These are phyloP conservation scores for Acorus calamus DNA, from an alignment of 106 monocot species.

Conservation along the genomic window DNA sequence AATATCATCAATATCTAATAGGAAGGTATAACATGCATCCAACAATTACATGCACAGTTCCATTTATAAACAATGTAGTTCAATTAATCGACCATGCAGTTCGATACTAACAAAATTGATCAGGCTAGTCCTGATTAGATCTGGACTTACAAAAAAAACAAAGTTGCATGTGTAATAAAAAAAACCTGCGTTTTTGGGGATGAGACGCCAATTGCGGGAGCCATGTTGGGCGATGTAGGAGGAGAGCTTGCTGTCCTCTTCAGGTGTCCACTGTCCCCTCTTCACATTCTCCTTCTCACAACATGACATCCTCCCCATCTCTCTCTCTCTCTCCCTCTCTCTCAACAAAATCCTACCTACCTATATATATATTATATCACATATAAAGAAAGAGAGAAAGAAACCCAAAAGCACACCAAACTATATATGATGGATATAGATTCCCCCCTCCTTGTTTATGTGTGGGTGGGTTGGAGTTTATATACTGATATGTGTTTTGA, in stretches of 20 bases:
- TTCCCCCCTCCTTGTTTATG: neutral
- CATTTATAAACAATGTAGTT: no score
- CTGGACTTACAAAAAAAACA: neutral
- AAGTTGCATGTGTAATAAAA: neutral
- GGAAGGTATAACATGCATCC: no score
- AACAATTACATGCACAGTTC: no score
- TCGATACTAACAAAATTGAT: no score
- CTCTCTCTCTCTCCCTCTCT: neutral
- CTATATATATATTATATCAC: no score
- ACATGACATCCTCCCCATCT: constrained; percentile 89
- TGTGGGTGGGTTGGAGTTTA: neutral
- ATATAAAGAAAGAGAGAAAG: no score
- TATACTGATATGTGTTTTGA: neutral
- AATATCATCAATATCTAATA: no score
- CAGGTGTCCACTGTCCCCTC: constrained; percentile 95
- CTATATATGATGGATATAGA: no score
- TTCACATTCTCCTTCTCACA: constrained; percentile 97
- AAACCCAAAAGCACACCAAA: no score
- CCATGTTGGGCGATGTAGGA: constrained; percentile 93
- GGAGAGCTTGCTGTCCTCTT: constrained; percentile 94
- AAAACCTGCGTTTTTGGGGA: constrained; percentile 92
- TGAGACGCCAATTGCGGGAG: constrained; percentile 91
- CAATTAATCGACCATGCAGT: no score
- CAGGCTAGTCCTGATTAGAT: no score
- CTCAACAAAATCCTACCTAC: no score